phyloP scores from a whole-genome alignment of 306 rosid species.

The Phaseolus lunatus region DNA sequence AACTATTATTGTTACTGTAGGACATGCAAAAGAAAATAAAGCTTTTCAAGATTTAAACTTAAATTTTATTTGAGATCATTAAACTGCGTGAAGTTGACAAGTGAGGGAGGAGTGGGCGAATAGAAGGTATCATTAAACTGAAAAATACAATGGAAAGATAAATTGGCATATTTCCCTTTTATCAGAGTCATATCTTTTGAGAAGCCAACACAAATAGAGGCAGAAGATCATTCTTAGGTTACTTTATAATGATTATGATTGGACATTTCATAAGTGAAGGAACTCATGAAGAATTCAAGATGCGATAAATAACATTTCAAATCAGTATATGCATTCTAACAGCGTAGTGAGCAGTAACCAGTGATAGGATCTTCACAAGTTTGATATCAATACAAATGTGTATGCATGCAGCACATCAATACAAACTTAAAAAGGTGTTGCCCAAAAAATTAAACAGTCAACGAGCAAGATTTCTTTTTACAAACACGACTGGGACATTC shows the following conservation, averaged over 20 bases:
- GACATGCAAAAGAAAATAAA: no score
- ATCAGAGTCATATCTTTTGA: no score
- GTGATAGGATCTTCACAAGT: background rate
- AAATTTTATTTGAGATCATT: no score
- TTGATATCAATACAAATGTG: constrained; percentile 4
- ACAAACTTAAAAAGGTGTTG: constrained; percentile 2
- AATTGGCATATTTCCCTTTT: no score
- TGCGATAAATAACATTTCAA: background rate
- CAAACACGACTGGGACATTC: constrained; percentile 37
- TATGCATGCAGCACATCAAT: background rate
- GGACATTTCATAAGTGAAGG: background rate
- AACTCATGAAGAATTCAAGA: background rate
- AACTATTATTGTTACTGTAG: no score
- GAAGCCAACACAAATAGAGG: no score
- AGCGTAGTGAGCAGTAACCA: background rate
- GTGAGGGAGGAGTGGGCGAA: no score
- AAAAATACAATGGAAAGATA: no score
- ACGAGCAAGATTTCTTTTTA: constrained; percentile 46
- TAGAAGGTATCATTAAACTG: no score
- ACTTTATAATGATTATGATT: background rate
- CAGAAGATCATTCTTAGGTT: background rate
- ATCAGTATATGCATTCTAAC: background rate
- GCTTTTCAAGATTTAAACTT: no score
- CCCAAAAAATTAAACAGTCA: constrained; percentile 30
- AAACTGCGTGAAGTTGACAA: no score